Evolutionary conservation across 2,329 filamentous ascomycete genomes (phyloP).

Genomic region (Drechslerella coelobrocha): DNA sequence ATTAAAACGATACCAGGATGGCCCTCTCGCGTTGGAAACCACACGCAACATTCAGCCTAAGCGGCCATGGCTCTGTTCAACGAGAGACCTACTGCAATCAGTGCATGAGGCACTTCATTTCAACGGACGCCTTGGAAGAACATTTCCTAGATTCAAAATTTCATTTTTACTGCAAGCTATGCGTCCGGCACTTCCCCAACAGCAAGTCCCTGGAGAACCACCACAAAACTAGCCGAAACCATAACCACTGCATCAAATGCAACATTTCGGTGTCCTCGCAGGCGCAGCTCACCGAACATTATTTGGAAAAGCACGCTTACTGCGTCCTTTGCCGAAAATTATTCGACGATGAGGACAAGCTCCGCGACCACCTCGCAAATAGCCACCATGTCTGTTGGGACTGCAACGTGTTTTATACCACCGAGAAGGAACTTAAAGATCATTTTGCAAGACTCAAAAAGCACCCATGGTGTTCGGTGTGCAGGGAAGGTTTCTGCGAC

Average conservation of each 20-base stretch:
- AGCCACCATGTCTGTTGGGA: conserved; percentile 48
- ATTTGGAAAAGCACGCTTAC: conserved; percentile 35
- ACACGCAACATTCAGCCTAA: conserved; percentile 47
- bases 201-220: conserved; percentile 47
- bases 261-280: conserved; percentile 35
- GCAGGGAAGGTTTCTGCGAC: conserved; percentile 33
- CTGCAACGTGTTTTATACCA: conserved; percentile 48
- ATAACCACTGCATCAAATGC: conserved; percentile 38
- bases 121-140: conserved; percentile 34
- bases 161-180: conserved; percentile 44
- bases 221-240: conserved; percentile 41
- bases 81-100: conserved; percentile 44
- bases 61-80: conserved; percentile 40
- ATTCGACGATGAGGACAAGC: conserved; percentile 36
- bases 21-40: conserved; percentile 45
- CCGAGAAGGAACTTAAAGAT: conserved; percentile 44
- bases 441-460: conserved; percentile 39
- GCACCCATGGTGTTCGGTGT: conserved; percentile 41
- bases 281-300: conserved; percentile 46
- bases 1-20: conserved; percentile 18
- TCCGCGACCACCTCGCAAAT: conserved; percentile 29
- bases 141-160: conserved; percentile 48
- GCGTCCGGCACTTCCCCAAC: conserved; percentile 43
- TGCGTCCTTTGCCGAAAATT: conserved; percentile 43
- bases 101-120: conserved; percentile 39